phyloP scores from a whole-genome alignment of 768 basidiomycete genomes.

The Heimioporus sp. region DNA sequence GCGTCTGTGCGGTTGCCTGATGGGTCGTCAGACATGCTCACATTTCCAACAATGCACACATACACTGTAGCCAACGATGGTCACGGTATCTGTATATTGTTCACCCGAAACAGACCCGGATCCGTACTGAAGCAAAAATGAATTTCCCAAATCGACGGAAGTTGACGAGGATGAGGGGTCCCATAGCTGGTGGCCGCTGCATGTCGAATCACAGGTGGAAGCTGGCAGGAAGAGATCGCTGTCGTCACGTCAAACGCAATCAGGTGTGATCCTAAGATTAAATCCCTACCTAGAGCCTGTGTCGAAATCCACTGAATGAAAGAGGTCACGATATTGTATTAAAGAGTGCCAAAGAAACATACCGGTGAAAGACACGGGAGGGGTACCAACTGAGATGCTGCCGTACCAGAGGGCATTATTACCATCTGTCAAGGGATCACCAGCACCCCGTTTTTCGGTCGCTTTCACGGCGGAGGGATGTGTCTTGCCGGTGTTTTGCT shows the following conservation, averaged over 20 bases:
- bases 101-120: constrained; percentile 6
- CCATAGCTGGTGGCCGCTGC: constrained; percentile 32
- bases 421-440: neutral
- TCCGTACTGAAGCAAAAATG: neutral
- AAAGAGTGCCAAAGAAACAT: neutral
- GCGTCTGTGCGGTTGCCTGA: constrained; percentile 12
- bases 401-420: constrained; percentile 9
- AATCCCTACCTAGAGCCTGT: constrained; percentile 20
- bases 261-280: too few species aligned
- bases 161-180: constrained; percentile 19
- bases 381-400: constrained; percentile 10
- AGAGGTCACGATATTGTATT: neutral
- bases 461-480: constrained; percentile 1
- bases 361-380: neutral
- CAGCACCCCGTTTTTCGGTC: neutral
- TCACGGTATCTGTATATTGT: constrained; percentile 9
- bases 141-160: neutral
- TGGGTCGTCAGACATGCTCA: neutral
- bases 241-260: constrained; percentile 14
- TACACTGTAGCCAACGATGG: constrained; percentile 11
- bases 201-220: constrained; percentile 19
- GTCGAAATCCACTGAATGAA: constrained; percentile 26
- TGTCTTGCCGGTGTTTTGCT: constrained; percentile 5
- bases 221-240: constrained; percentile 31
- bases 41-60: neutral